Base-by-base conservation (phyloP, 495 filamentous ascomycete genomes). In the Astrocystis sublimbata region DNA sequence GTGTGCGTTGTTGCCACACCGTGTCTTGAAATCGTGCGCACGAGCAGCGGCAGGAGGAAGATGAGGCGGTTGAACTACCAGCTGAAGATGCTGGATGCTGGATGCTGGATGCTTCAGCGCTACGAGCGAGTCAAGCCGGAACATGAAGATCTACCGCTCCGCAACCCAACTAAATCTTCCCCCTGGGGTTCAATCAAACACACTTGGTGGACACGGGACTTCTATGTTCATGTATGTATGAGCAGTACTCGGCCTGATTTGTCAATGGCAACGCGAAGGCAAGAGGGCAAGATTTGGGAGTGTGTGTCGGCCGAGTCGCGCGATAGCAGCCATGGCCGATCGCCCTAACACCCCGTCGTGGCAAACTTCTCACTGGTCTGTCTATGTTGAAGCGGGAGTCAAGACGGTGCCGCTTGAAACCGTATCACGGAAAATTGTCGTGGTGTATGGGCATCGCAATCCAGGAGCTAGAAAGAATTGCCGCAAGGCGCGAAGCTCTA, bases 401-500 rank as follows among this genome's bases (percentile, higher is more conserved):
- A 36, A 47, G 26, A 36, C 35, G 10, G 26, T 15, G 54, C 54
- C 13, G 35, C 26, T 26, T 30, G 24, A 33, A 24, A 35, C 8
- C 54, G 35, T 15, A 40, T 30, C 54, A 21, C 26, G 54, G 54
- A 10, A 57, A 31, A 57, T 57, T 57, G 54, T 38, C 52, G 52
- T 55, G 28, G 54, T n/a, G 57, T 41, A 59, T 31, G 38, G 35
- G 33, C 15, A 15, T 43, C 47, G 47, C 47, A 52, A 52, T 61
- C 58, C 53, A 61, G 58, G 53, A 61, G 58, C 26, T 13, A 35
- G 3, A 33, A 62, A 55, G 26, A 36, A 55, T 55, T 50, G 45
- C 50, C 47, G 40, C 50, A 46, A 36, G 17, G 28, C 19, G 19
- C 17, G 21, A 30, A 19, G 12, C 33, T 38, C 30, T 49, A 31